Conservation (phyloP, 768 basidiomycete species). For the Suillus weaverae region DNA sequence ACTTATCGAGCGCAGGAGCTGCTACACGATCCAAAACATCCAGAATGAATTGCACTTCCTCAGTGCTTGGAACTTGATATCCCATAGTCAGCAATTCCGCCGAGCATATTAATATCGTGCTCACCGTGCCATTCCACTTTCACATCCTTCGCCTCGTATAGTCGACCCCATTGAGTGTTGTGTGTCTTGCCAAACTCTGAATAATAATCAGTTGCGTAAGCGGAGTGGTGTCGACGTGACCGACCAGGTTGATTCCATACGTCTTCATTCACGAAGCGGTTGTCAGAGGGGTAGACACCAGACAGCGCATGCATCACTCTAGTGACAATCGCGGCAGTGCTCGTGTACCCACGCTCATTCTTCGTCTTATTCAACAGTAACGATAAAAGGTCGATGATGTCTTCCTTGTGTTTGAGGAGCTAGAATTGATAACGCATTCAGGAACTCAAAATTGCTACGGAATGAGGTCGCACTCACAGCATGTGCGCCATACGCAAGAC, state of each 20-base stretch:
- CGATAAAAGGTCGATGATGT: constrained; percentile 60
- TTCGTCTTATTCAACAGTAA: constrained; percentile 78
- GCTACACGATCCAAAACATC: constrained; percentile 74
- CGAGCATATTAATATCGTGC: constrained; percentile 14
- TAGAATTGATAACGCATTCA: constrained; percentile 27
- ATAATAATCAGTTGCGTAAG: constrained; percentile 10
- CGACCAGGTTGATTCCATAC: constrained; percentile 79
- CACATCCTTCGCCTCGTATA: constrained; percentile 78
- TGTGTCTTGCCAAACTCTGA: constrained; percentile 65
- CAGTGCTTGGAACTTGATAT: constrained; percentile 29
- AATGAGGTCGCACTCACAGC: constrained; percentile 42
- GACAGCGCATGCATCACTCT: constrained; percentile 75
- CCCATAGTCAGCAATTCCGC: constrained; percentile 19
- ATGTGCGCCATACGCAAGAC: constrained; percentile 71
- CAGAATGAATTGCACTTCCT: constrained; percentile 78
- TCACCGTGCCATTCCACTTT: constrained; percentile 86
- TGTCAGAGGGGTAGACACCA: constrained; percentile 74
- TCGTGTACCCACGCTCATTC: constrained; percentile 85
- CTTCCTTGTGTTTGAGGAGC: constrained; percentile 69
- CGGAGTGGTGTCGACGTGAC: constrained; percentile 19
- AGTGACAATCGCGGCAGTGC: constrained; percentile 74
- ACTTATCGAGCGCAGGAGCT: constrained; percentile 61
- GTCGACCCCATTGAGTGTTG: constrained; percentile 74
- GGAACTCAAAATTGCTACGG: not conserved
- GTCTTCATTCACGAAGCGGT: constrained; percentile 77